These are phyloP conservation scores for Fusarium sp. DNA, from an alignment of 2,329 filamentous ascomycete genomes.

Conservation along the genomic window DNA sequence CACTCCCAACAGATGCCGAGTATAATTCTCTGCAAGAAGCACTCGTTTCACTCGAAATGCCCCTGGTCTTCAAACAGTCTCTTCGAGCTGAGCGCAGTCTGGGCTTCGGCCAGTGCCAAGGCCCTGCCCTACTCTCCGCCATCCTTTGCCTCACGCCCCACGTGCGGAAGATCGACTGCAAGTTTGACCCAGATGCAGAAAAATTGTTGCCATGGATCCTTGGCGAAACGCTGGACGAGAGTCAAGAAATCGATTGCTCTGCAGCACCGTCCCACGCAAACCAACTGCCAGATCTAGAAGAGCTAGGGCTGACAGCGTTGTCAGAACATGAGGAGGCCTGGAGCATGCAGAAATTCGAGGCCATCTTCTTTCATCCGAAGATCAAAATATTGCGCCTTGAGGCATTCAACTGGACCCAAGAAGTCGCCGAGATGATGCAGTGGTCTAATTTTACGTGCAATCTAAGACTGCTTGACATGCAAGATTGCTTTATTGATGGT, in stretches of 20 bases:
- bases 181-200: too few species aligned
- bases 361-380: slow-evolving; percentile 3
- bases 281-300: slow-evolving; percentile 8
- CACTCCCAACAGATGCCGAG: background rate
- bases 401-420: background rate
- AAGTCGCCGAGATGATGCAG: background rate
- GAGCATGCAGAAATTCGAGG: background rate
- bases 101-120: too few species aligned
- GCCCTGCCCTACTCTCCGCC: background rate
- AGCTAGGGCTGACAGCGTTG: background rate
- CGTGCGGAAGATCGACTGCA: background rate
- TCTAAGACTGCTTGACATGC: background rate
- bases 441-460: background rate
- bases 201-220: background rate
- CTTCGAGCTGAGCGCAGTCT: too few species aligned
- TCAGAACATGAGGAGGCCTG: background rate
- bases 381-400: background rate
- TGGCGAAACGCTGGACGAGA: background rate
- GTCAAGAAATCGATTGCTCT: background rate
- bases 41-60: background rate
- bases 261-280: background rate
- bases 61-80: background rate
- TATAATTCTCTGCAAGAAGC: background rate
- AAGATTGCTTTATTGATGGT: background rate
- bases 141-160: background rate